phyloP scores from a whole-genome alignment of 208 protist genomes.

The Polymyxa betae region DNA sequence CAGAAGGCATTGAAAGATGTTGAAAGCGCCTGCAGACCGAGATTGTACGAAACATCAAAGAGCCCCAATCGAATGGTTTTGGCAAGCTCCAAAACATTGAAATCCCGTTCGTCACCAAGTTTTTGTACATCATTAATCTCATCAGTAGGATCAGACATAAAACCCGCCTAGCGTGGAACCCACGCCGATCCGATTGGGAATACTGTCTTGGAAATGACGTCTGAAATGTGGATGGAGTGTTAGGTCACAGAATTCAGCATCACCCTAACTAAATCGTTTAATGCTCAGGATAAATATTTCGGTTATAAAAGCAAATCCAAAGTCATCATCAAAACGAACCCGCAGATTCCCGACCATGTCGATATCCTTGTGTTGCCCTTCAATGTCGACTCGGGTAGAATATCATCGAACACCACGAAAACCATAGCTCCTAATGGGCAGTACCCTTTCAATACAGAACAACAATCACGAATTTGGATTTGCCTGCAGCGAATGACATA shows the following conservation, averaged over 20 bases:
- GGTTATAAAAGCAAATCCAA: slow-evolving; percentile 33
- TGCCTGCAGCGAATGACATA: slow-evolving; percentile 66
- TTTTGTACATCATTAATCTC: background rate
- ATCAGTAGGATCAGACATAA: slow-evolving; percentile 10
- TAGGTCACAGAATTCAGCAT: background rate
- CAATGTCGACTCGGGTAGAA: background rate
- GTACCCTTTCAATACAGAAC: background rate
- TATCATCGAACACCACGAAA: slow-evolving; percentile 48
- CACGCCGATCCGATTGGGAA: no score
- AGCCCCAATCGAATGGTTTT: background rate
- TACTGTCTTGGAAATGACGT: no score
- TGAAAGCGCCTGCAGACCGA: background rate
- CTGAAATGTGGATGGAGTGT: background rate
- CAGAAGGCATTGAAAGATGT: background rate
- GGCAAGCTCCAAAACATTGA: background rate
- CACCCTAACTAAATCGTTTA: no score
- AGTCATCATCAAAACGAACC: slow-evolving; percentile 4
- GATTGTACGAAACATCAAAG: background rate
- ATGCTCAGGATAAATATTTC: no score
- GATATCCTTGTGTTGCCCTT: background rate
- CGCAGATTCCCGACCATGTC: background rate
- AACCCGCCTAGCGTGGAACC: no score
- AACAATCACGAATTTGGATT: background rate
- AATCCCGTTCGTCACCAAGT: background rate
- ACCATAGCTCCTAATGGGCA: slow-evolving; percentile 8